Base-by-base conservation (phyloP, 1,139 yeast genomes). In the Suhomyces maxii region DNA sequence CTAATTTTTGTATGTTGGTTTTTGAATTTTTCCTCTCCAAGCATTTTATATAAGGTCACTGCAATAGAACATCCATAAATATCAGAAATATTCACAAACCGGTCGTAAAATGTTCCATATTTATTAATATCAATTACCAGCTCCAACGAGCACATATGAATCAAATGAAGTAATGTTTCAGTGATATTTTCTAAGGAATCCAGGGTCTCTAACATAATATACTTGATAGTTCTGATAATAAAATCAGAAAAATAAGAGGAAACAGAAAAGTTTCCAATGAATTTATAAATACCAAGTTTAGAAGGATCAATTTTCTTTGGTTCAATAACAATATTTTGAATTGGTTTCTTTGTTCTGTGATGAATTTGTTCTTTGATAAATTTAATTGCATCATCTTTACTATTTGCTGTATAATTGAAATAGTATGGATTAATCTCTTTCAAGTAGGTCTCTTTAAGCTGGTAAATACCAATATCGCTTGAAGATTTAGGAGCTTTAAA, bases 351-450 rank as follows among this genome's bases (percentile, higher is more conserved):
- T 1, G 68, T 63, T 36, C 63, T 61, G 44, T 67, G 66, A 34
- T 71, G 59, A 3, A 54, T 55, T 23, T 58, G 48, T 35, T 76
- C 77, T 52, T 81, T 79, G 64, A 63, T 80, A 74, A 48, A 88
- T 79, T 64, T 86, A 25, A 79, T 72, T 10, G 83, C 82, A 47
- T 80, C 97, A 48, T 90, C 97, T 49, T 91, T 79, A 45, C 83
- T 83, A 53, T 90, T 89, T 0, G 95, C 71, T 0, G 88, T 72
- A 55, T 86, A 86, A 57, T 89, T 90, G 52, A 88, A 77, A 62
- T 86, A 91, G 59, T 83, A 91, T 0, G 97, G 96, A 59, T 91
- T 91, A 28, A 91, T 74, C 35, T 76, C 69, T 5, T 65, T 68
- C 45, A 73, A 70, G 51, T 71, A 78, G 49, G 80, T 79, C 2